Percentiles rank a stretch among this genome's conserved stretches.
These are phyloP conservation scores for Taphrina deformans DNA, from an alignment of 1,139 yeast genomes.

Conservation along the genomic window DNA sequence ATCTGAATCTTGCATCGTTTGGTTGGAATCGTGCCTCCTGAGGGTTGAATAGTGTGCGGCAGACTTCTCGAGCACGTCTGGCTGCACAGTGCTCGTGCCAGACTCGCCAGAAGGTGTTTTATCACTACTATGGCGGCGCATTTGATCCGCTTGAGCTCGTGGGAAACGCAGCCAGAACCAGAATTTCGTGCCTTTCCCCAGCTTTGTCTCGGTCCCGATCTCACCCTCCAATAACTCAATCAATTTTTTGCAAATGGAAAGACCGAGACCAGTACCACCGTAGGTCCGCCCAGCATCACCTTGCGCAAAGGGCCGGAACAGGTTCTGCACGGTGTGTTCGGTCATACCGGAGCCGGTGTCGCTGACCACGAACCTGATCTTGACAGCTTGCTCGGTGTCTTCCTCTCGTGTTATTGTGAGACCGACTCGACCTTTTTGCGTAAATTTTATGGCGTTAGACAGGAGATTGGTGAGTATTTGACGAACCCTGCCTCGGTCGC, in stretches of 20 bases:
- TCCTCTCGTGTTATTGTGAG: constrained; percentile 29
- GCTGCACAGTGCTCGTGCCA: background rate
- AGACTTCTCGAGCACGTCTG: background rate
- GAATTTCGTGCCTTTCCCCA: constrained; percentile 57
- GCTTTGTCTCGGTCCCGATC: constrained; percentile 54
- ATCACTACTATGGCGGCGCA: background rate
- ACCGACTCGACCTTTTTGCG: constrained; percentile 56
- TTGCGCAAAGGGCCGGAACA: constrained; percentile 62
- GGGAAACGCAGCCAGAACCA: constrained; percentile 43
- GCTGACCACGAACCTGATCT: constrained; percentile 65
- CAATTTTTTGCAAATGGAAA: constrained; percentile 40
- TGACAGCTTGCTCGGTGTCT: constrained; percentile 45
- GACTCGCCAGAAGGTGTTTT: background rate
- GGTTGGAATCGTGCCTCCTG: background rate
- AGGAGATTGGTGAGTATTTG: constrained; percentile 88
- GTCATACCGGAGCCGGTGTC: constrained; percentile 68
- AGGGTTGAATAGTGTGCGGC: background rate
- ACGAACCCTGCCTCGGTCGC: constrained; percentile 81
- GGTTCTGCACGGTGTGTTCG: constrained; percentile 51
- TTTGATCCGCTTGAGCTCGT: background rate
- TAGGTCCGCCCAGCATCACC: constrained; percentile 59
- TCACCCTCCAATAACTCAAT: constrained; percentile 59
- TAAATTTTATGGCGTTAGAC: constrained; percentile 81
- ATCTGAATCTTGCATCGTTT: background rate
- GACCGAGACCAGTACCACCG: constrained; percentile 64